A percentile compares a stretch with the other conserved stretches of the same genome.
phyloP scores from a whole-genome alignment of 306 rosid species.

The Gastrolobium bilobum region DNA sequence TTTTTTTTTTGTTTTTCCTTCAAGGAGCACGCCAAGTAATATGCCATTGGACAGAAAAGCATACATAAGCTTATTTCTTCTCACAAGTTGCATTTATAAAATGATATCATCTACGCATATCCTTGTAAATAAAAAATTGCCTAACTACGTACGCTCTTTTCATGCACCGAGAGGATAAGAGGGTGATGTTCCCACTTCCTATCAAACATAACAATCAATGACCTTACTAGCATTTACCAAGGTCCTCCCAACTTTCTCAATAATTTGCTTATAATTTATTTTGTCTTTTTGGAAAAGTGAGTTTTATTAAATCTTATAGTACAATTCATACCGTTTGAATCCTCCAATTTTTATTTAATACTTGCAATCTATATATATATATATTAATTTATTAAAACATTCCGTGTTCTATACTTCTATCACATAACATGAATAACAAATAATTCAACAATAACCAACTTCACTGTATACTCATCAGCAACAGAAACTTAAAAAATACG shows the following conservation, averaged over 20 bases:
- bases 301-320: conserved; percentile 7
- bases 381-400: no score
- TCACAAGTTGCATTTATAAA: conserved; percentile 51
- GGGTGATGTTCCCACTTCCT: conserved; percentile 37
- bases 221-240: neutral
- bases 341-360: neutral
- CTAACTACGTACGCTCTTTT: conserved; percentile 21
- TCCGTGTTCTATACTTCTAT: neutral
- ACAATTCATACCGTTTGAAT: neutral
- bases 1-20: neutral
- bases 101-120: conserved; percentile 46
- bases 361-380: no score
- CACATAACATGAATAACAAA: conserved; percentile 27
- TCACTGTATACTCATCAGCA: conserved; percentile 58
- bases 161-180: conserved; percentile 46
- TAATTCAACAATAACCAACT: conserved; percentile 47
- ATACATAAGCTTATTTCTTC: conserved; percentile 39
- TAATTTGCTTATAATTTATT: conserved; percentile 39
- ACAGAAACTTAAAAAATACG: conserved; percentile 31
- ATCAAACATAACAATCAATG: conserved; percentile 21
- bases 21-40: conserved; percentile 30
- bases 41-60: conserved; percentile 25
- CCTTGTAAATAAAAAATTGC: conserved; percentile 2
- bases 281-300: neutral
- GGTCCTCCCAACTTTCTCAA: conserved; percentile 46